These are phyloP conservation scores for Umbellularia californica DNA, from an alignment of 164 flowering plant species.

Conservation along the genomic window DNA sequence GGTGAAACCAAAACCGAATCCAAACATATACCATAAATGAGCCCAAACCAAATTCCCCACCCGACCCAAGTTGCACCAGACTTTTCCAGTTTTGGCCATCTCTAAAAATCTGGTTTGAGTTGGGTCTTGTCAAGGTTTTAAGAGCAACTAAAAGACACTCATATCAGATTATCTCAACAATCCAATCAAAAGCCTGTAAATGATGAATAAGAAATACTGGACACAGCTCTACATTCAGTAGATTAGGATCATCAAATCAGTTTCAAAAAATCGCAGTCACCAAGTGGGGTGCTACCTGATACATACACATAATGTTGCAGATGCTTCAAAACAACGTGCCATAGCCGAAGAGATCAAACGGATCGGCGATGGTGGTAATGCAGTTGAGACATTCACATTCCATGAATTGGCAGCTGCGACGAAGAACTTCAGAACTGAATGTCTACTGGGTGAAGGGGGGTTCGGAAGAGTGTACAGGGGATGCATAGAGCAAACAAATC, in stretches of 20 bases:
- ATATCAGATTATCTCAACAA: not conserved
- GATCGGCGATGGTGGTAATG: slow-evolving; percentile 49
- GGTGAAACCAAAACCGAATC: too few relatives aligned
- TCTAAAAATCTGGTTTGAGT: too few relatives aligned
- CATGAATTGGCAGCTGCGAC: slow-evolving; percentile 57
- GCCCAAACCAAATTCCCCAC: too few relatives aligned
- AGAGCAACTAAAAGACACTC: not conserved
- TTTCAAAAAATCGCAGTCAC: too few relatives aligned
- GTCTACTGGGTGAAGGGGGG: slow-evolving; percentile 77
- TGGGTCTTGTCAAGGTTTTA: too few relatives aligned
- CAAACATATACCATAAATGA: too few relatives aligned
- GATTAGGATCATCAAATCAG: not conserved
- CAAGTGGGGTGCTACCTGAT: not conserved
- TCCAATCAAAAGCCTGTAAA: not conserved
- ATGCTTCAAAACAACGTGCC: slow-evolving; percentile 42
- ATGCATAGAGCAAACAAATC: slow-evolving; percentile 31
- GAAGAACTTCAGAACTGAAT: slow-evolving; percentile 45
- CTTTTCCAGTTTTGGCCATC: too few relatives aligned
- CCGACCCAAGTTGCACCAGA: too few relatives aligned
- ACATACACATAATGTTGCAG: slow-evolving; percentile 28
- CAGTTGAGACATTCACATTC: slow-evolving; percentile 49
- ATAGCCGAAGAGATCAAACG: slow-evolving; percentile 47
- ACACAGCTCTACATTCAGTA: not conserved
- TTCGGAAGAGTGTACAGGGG: slow-evolving; percentile 87
- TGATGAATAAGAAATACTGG: not conserved